Percentiles rank a stretch among this genome's conserved stretches.
Evolutionary conservation across 495 filamentous ascomycete genomes (phyloP).

Genomic region (Penicillium flavigenum): DNA sequence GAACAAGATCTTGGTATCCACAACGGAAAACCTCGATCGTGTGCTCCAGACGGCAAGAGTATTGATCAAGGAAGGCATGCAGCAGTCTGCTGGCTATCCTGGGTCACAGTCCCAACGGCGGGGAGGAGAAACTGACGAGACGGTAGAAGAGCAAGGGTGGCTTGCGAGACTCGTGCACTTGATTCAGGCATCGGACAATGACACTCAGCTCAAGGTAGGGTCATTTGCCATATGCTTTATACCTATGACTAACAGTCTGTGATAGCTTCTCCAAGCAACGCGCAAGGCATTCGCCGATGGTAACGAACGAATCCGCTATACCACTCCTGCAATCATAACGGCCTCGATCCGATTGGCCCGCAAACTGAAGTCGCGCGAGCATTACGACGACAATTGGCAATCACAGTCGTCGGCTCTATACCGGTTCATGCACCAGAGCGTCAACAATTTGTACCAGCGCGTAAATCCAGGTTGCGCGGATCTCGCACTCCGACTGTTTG

Average conservation of each 20-base stretch:
- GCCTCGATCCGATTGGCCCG: conserved; percentile 84
- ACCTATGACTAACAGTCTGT: conserved; percentile 26
- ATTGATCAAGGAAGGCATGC: conserved; percentile 87
- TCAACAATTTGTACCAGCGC: conserved; percentile 86
- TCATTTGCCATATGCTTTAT: not conserved
- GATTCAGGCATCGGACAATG: conserved; percentile 78
- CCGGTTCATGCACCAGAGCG: conserved; percentile 86
- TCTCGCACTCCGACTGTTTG: conserved; percentile 81
- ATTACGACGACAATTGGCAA: conserved; percentile 93
- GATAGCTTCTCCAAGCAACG: conserved; percentile 77
- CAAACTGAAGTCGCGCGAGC: conserved; percentile 85
- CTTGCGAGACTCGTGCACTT: conserved; percentile 89
- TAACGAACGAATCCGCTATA: conserved; percentile 93
- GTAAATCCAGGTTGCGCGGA: conserved; percentile 81
- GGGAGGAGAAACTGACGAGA: conserved; percentile 84
- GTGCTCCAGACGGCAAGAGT: conserved; percentile 85
- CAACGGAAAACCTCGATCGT: conserved; percentile 76
- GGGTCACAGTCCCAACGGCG: conserved; percentile 66
- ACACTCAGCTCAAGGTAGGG: conserved; percentile 80
- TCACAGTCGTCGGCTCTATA: conserved; percentile 85
- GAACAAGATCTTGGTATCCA: conserved; percentile 75
- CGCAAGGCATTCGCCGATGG: conserved; percentile 88
- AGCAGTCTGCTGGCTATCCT: conserved; percentile 79
- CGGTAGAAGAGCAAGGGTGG: conserved; percentile 96
- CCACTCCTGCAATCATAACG: conserved; percentile 90